A percentile compares a stretch with the other conserved stretches of the same genome.
phyloP scores from a whole-genome alignment of 768 basidiomycete genomes.

The Phlegmacium glaucopus region DNA sequence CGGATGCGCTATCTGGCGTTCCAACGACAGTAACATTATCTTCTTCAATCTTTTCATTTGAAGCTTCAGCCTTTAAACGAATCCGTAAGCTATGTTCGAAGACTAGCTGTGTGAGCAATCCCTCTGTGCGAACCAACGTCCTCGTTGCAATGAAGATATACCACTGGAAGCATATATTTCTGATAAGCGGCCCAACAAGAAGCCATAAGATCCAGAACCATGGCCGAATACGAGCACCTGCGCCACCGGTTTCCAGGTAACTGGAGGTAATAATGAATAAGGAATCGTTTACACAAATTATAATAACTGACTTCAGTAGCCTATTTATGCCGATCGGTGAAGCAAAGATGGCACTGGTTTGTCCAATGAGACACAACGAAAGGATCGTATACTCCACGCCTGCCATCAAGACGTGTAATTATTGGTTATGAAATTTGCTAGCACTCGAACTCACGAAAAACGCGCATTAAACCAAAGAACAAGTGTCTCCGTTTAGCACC shows the following conservation, averaged over 20 bases:
- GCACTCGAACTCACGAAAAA: slow-evolving; percentile 23
- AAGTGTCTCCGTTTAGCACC: no score
- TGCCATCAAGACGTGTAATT: slow-evolving; percentile 2
- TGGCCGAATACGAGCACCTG: slow-evolving; percentile 48
- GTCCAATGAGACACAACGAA: slow-evolving; percentile 22
- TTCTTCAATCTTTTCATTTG: no score
- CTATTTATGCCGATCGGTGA: slow-evolving; percentile 39
- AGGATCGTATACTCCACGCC: slow-evolving; percentile 29
- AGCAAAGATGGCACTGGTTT: slow-evolving; percentile 25
- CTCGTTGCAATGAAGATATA: slow-evolving; percentile 49
- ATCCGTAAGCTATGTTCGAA: no score
- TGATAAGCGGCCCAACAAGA: slow-evolving; percentile 43
- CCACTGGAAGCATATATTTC: slow-evolving; percentile 45
- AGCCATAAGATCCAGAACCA: slow-evolving; percentile 66
- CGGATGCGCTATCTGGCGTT: no score
- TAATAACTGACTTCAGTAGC: slow-evolving; percentile 28
- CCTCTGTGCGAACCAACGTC: slow-evolving; percentile 38
- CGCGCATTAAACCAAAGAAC: slow-evolving; percentile 41
- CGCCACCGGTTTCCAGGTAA: slow-evolving; percentile 54
- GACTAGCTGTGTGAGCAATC: no score
- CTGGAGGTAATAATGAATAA: slow-evolving; percentile 20
- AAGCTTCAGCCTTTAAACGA: no score
- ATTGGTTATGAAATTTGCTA: background rate
- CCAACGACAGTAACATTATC: no score
- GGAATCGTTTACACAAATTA: background rate